phyloP scores from a whole-genome alignment of 805 yeast species.

The Starmera dryadoides region DNA sequence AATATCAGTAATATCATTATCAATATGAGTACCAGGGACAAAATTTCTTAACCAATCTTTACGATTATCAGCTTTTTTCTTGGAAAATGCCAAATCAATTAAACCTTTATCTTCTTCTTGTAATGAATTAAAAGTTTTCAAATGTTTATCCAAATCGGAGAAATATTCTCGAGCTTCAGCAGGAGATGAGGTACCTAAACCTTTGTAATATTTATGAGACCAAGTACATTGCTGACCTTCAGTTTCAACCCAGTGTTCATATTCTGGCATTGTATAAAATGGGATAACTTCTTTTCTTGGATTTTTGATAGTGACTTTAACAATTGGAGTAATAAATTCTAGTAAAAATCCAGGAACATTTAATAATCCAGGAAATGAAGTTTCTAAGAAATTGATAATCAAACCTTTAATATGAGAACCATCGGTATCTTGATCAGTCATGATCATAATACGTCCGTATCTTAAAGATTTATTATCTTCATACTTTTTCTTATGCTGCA shows the following conservation, averaged over 20 bases:
- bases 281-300: constrained; percentile 57
- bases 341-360: constrained; percentile 86
- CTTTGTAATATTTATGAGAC: constrained; percentile 95
- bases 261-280: constrained; percentile 93
- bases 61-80: constrained; percentile 93
- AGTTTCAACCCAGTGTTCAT: constrained; percentile 84
- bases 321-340: constrained; percentile 95
- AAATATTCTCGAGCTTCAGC: constrained; percentile 86
- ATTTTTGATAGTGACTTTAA: constrained; percentile 73
- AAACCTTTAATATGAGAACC: constrained; percentile 97
- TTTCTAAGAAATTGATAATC: constrained; percentile 85
- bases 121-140: constrained; percentile 77
- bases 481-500: constrained; percentile 86
- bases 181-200: constrained; percentile 91
- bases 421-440: constrained; percentile 99
- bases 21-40: constrained; percentile 87
- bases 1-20: constrained; percentile 64
- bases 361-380: constrained; percentile 89
- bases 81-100: constrained; percentile 90
- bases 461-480: constrained; percentile 67
- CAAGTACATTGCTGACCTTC: constrained; percentile 73
- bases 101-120: constrained; percentile 68
- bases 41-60: constrained; percentile 93
- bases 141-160: constrained; percentile 73
- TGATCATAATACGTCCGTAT: constrained; percentile 96